Conservation (phyloP, 306 rosid genomes). For the Vachellia collinsii region DNA sequence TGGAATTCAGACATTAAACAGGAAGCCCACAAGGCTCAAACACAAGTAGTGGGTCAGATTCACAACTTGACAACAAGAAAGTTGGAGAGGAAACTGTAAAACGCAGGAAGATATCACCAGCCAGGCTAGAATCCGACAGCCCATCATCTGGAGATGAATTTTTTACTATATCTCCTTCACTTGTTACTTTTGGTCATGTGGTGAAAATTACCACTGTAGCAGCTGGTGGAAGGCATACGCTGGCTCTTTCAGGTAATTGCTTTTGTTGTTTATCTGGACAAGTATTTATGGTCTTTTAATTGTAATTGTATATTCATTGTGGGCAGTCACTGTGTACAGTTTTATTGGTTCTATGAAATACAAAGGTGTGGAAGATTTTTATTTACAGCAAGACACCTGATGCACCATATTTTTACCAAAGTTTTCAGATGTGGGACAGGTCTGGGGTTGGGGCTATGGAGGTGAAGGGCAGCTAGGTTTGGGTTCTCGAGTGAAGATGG, state of each 20-base stretch:
- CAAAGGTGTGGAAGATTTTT: constrained; percentile 85
- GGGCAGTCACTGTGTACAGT: constrained; percentile 77
- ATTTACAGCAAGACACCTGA: constrained; percentile 81
- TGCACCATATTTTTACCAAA: constrained; percentile 81
- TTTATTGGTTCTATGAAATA: constrained; percentile 88
- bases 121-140: constrained; percentile 67
- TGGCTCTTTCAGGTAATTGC: constrained; percentile 84
- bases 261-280: constrained; percentile 31
- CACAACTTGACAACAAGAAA: constrained; percentile 60
- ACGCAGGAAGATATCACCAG: constrained; percentile 63
- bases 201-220: constrained; percentile 75
- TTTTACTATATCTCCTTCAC: constrained; percentile 64
- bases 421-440: constrained; percentile 99
- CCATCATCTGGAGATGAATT: constrained; percentile 67
- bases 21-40: constrained; percentile 60
- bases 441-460: constrained; percentile 99
- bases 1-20: constrained; percentile 49
- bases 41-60: constrained; percentile 58
- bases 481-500: constrained; percentile 90
- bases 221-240: constrained; percentile 88
- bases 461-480: constrained; percentile 98
- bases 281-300: constrained; percentile 44
- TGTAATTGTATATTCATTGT: constrained; percentile 56
- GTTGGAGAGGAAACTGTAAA: constrained; percentile 68
- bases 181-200: constrained; percentile 65